These are phyloP conservation scores for Juglanconis sp. DNA, from an alignment of 2,329 filamentous ascomycete species.

Conservation along the genomic window DNA sequence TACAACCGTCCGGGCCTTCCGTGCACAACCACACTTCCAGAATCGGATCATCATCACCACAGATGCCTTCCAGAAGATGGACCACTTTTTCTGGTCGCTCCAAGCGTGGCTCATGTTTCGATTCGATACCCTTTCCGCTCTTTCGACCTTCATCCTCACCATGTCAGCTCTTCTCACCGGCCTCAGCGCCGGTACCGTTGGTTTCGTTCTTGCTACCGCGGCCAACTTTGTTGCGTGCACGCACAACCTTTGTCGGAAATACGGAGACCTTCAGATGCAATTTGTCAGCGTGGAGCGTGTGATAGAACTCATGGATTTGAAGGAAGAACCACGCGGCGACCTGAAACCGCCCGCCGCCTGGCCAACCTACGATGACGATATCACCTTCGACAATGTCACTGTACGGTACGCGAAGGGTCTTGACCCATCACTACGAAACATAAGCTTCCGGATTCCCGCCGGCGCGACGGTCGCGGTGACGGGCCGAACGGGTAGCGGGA, in stretches of 20 bases:
- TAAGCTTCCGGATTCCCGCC: slow-evolving; percentile 70
- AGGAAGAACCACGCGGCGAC: slow-evolving; percentile 68
- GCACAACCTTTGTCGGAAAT: slow-evolving; percentile 71
- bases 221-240: slow-evolving; percentile 67
- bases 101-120: slow-evolving; percentile 82
- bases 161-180: slow-evolving; percentile 70
- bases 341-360: slow-evolving; percentile 70
- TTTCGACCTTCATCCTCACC: slow-evolving; percentile 71
- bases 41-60: slow-evolving; percentile 75
- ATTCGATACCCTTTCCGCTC: slow-evolving; percentile 68
- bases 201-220: slow-evolving; percentile 76
- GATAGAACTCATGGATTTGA: slow-evolving; percentile 74
- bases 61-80: slow-evolving; percentile 88
- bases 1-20: slow-evolving; percentile 81
- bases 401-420: slow-evolving; percentile 77
- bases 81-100: slow-evolving; percentile 92
- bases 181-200: slow-evolving; percentile 75
- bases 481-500: slow-evolving; percentile 82
- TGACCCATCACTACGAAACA: slow-evolving; percentile 65
- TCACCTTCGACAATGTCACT: slow-evolving; percentile 73
- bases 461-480: slow-evolving; percentile 64
- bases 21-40: slow-evolving; percentile 75
- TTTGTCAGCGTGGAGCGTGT: slow-evolving; percentile 88
- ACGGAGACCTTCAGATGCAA: slow-evolving; percentile 85
- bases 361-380: slow-evolving; percentile 69